These are phyloP conservation scores for Coemansia sp. DNA, from an alignment of 192 early-diverging fungal genomes.

Conservation along the genomic window DNA sequence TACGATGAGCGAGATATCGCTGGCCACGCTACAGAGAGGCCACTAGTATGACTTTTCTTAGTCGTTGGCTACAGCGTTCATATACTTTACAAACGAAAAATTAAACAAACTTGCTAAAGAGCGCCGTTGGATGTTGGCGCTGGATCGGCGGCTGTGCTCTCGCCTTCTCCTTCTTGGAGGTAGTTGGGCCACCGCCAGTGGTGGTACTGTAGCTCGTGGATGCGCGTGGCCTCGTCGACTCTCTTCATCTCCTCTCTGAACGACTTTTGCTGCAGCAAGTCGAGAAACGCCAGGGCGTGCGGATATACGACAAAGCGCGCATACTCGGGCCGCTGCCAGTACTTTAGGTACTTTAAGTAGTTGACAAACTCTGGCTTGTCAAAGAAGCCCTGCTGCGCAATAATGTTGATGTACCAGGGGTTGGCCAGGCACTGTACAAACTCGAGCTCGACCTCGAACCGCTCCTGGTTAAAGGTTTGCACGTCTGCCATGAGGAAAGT, in stretches of 20 bases:
- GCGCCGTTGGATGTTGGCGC: background rate
- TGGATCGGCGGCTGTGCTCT: background rate
- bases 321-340: conserved; percentile 90
- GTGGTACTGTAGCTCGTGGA: conserved; percentile 64
- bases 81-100: background rate
- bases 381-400: conserved; percentile 90
- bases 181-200: conserved; percentile 50
- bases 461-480: conserved; percentile 38
- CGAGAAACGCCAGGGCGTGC: conserved; percentile 83
- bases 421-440: conserved; percentile 95
- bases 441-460: conserved; percentile 92
- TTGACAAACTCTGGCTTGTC: conserved; percentile 83
- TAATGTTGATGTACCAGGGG: conserved; percentile 90
- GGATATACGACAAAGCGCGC: conserved; percentile 92
- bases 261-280: conserved; percentile 76
- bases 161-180: conserved; percentile 2
- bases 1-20: conserved; percentile 52
- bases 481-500: background rate
- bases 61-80: background rate
- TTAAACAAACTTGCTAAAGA: background rate
- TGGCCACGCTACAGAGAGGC: conserved; percentile 19
- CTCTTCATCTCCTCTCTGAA: conserved; percentile 81
- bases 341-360: conserved; percentile 89
- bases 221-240: conserved; percentile 69
- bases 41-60: background rate